Percentiles rank a stretch among this genome's conserved stretches.
Conservation (phyloP, 1,139 yeast species). For the Trichomonascaceae sp. region DNA sequence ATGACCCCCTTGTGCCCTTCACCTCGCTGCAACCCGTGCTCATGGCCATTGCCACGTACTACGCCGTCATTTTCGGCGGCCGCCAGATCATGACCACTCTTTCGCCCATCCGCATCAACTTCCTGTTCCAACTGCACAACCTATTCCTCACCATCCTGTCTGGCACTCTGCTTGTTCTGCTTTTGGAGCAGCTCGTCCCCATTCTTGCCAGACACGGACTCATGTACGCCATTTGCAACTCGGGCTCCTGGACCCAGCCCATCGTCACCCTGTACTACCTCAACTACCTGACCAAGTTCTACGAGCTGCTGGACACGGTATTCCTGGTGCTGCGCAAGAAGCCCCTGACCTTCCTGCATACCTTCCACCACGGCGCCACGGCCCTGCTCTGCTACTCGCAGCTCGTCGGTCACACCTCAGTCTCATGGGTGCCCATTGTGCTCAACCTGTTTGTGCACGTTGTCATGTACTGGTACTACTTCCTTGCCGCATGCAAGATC, state of each 20-base stretch:
- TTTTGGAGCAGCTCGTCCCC: conserved; percentile 79
- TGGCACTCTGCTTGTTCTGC: conserved; percentile 48
- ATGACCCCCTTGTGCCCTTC: conserved; percentile 28
- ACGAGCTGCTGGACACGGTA: conserved; percentile 84
- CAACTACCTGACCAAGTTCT: conserved; percentile 31
- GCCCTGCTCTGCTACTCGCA: conserved; percentile 93
- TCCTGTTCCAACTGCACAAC: conserved; percentile 72
- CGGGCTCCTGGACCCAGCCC: conserved; percentile 72
- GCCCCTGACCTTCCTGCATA: conserved; percentile 74
- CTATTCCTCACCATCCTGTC: conserved; percentile 60
- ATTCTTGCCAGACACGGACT: conserved; percentile 66
- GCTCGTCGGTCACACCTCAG: conserved; percentile 78
- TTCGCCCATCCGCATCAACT: conserved; percentile 52
- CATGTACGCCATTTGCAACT: conserved; percentile 73
- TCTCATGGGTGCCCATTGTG: conserved; percentile 86
- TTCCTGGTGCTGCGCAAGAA: conserved; percentile 87
- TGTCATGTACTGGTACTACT: conserved; percentile 97
- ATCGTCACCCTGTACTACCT: conserved; percentile 62
- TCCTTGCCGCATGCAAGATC: conserved; percentile 84
- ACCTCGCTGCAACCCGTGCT: conserved; percentile 43
- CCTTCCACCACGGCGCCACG: conserved; percentile 97
- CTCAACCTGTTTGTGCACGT: conserved; percentile 90
- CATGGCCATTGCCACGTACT: conserved; percentile 52
- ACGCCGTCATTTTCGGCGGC: conserved; percentile 77
- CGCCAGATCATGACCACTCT: conserved; percentile 41